phyloP scores from a whole-genome alignment of 768 basidiomycete species.

The Boletus sp. region DNA sequence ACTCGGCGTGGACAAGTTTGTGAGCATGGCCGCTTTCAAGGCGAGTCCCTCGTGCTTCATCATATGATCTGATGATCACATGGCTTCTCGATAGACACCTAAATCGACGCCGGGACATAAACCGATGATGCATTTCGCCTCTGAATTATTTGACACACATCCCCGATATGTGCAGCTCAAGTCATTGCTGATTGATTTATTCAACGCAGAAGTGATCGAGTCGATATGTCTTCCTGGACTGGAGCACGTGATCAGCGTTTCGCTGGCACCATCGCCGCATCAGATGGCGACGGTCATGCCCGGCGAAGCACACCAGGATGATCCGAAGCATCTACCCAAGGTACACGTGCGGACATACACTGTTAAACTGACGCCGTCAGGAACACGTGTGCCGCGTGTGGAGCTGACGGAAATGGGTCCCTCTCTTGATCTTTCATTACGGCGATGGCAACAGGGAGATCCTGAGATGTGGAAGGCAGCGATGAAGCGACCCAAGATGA shows the following conservation, averaged over 20 bases:
- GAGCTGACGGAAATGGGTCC: slow-evolving; percentile 91
- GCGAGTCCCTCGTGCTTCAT: slow-evolving; percentile 40
- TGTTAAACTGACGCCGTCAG: slow-evolving; percentile 68
- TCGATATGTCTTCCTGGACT: slow-evolving; percentile 81
- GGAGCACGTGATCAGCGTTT: slow-evolving; percentile 85
- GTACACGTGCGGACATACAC: slow-evolving; percentile 91
- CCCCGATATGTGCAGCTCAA: slow-evolving; percentile 91
- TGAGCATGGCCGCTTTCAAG: slow-evolving; percentile 81
- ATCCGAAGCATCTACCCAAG: slow-evolving; percentile 59
- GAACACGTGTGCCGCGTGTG: slow-evolving; percentile 76
- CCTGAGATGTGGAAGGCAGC: slow-evolving; percentile 79
- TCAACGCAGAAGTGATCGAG: slow-evolving; percentile 84
- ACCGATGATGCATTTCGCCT: slow-evolving; percentile 94
- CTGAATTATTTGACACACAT: slow-evolving; percentile 92
- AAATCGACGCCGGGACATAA: slow-evolving; percentile 89
- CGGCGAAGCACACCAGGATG: slow-evolving; percentile 34
- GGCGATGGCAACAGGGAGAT: slow-evolving; percentile 74
- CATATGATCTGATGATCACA: not conserved
- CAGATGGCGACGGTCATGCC: not conserved
- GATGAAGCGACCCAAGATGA: slow-evolving; percentile 80
- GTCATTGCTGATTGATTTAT: slow-evolving; percentile 86
- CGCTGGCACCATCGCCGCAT: slow-evolving; percentile 62
- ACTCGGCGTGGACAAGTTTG: slow-evolving; percentile 80
- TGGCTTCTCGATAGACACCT: slow-evolving; percentile 48
- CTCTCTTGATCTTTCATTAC: slow-evolving; percentile 75